These are phyloP conservation scores for Microdochium bolleyi DNA, from an alignment of 2,329 filamentous ascomycete species.

Conservation along the genomic window DNA sequence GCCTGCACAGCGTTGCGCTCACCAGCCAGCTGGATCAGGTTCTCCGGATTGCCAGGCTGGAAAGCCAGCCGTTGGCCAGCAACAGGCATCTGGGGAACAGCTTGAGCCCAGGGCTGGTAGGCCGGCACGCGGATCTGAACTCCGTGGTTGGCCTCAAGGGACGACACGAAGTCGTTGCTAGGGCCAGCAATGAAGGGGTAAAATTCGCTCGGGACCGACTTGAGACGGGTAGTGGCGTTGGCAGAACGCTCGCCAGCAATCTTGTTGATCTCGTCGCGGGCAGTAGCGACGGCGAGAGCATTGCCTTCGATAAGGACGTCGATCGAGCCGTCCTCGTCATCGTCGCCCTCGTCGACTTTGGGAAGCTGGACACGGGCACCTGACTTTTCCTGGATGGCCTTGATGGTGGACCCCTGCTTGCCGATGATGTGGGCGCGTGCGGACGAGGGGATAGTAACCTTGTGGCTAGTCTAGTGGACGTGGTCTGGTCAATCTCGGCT, in stretches of 20 bases:
- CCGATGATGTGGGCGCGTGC: conserved; percentile 88
- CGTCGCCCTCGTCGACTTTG: conserved; percentile 59
- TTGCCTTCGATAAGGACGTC: conserved; percentile 87
- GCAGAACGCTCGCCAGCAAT: conserved; percentile 83
- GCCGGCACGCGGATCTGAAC: conserved; percentile 77
- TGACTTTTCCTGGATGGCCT: conserved; percentile 80
- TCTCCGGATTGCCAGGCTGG: conserved; percentile 58
- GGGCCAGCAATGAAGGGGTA: conserved; percentile 91
- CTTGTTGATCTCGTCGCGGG: conserved; percentile 73
- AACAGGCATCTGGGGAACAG: conserved; percentile 54
- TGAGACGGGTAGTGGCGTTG: conserved; percentile 73
- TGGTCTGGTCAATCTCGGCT: neutral
- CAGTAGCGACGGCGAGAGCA: conserved; percentile 76
- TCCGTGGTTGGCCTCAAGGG: conserved; percentile 65
- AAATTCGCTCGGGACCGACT: conserved; percentile 80
- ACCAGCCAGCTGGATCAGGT: conserved; percentile 78
- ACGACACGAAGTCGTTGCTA: conserved; percentile 58
- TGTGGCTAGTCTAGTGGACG: conserved; percentile 41
- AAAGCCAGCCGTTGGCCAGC: conserved; percentile 64
- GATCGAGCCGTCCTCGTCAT: conserved; percentile 59
- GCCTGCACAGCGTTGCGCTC: conserved; percentile 77
- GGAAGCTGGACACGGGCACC: conserved; percentile 88
- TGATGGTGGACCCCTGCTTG: conserved; percentile 82
- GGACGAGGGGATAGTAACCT: conserved; percentile 74
- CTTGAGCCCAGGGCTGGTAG: conserved; percentile 67